Percentiles rank a stretch among this genome's conserved stretches.
Evolutionary conservation across 164 flowering plant genomes (phyloP).

Genomic region (Nymphaea colorata): DNA sequence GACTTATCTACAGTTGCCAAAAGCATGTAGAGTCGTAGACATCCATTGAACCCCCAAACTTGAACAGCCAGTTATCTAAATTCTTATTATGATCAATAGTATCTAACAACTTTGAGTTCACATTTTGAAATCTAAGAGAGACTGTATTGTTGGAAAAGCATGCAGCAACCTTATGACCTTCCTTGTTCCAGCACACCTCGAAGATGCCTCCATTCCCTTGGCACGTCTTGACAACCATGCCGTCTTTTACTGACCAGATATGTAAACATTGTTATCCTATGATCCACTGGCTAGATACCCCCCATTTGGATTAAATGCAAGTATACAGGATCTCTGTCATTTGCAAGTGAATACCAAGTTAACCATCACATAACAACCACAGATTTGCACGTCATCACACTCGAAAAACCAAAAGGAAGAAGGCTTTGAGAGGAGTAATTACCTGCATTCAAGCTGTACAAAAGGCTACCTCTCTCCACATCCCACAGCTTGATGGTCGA

Average conservation of each 20-base stretch:
- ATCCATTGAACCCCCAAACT: background rate
- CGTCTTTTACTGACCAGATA: conserved; percentile 82
- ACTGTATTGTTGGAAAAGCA: conserved; percentile 77
- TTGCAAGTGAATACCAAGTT: background rate
- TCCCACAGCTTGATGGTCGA: conserved; percentile 94
- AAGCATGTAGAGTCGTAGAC: too few species aligned
- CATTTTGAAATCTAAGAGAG: conserved; percentile 81
- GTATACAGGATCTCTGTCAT: conserved; percentile 77
- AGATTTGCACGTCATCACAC: background rate
- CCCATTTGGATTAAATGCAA: conserved; percentile 92
- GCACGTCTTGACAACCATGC: conserved; percentile 49
- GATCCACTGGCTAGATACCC: conserved; percentile 90
- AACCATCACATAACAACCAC: background rate
- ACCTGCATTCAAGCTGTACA: conserved; percentile 66
- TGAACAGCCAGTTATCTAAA: background rate
- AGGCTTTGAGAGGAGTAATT: conserved; percentile 29
- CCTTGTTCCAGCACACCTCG: conserved; percentile 96
- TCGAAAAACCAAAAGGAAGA: background rate
- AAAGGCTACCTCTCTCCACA: conserved; percentile 51
- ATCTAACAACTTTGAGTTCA: conserved; percentile 4
- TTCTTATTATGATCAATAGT: background rate
- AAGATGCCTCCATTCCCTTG: conserved; percentile 71
- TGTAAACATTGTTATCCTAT: conserved; percentile 55
- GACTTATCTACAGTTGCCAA: too few species aligned
- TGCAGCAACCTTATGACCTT: conserved; percentile 85